Evolutionary conservation across 495 filamentous ascomycete genomes (phyloP).

Genomic region (Trichocladium antarcticum): DNA sequence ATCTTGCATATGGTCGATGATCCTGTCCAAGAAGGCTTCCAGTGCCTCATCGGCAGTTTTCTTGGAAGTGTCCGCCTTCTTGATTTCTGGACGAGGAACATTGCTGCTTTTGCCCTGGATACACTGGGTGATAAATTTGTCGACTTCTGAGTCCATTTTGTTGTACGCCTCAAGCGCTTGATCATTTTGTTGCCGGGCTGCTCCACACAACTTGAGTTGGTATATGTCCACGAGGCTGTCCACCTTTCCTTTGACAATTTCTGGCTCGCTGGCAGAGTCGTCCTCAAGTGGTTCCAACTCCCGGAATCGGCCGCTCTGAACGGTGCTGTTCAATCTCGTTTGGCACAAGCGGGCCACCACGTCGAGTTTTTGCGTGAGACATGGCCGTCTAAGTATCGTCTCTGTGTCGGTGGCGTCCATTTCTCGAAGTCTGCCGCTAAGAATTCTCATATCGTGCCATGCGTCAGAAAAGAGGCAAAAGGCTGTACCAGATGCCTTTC

Average conservation of each 20-base stretch:
- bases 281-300: background rate
- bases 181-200: background rate
- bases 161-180: background rate
- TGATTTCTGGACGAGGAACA: background rate
- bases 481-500: background rate
- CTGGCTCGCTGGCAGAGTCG: background rate
- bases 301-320: background rate
- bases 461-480: slow-evolving; percentile 3
- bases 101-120: background rate
- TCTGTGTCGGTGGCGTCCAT: slow-evolving; percentile 1
- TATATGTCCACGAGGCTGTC: background rate
- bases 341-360: background rate
- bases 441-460: background rate
- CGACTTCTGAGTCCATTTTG: background rate
- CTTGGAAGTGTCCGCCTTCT: background rate
- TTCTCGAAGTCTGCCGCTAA: slow-evolving; percentile 1
- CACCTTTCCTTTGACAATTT: background rate
- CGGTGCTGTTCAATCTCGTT: background rate
- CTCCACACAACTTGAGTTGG: background rate
- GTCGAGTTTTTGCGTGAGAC: slow-evolving; percentile 1
- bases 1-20: background rate
- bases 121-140: slow-evolving; percentile 7
- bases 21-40: slow-evolving; percentile 1
- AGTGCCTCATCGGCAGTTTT: slow-evolving; percentile 1
- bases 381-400: background rate